Base-by-base conservation (phyloP, 1,284 basidiomycete genomes). In the Pseudozyma pruni region DNA sequence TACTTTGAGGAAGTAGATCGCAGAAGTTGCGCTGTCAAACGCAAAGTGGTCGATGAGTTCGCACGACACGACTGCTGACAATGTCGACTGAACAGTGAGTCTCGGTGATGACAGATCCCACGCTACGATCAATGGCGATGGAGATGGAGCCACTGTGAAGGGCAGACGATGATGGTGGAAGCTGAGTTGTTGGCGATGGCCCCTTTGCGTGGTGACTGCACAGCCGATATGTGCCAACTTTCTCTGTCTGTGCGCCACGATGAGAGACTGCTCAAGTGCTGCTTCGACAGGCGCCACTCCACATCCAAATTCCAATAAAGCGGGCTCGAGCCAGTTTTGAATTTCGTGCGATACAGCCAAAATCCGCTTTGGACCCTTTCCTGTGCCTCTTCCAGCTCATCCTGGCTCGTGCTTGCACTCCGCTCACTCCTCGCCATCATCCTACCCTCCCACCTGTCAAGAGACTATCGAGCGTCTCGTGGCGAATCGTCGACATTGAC, bases 321-420 rank as follows among this genome's bases (percentile, higher is more conserved):
- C 27, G 27, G 11, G 27, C 27, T 56, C 25, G 16, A 22, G 33
- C 23, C 29, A 17, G 20, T 7, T 20, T 8, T 16, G 14, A 27
- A 40, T 40, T 37, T 23, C 57, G 57, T 53, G 50, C 57, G 57
- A 60, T 29, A 48, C n/a, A 27, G n/a, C 14, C 32, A 48, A 22
- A n/a, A 23, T 20, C 13, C 32, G 34, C 29, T 29, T 27, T 29
- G 33, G 49, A 51, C 49, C 40, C 49, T 51, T 27, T 17, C 41
- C 3, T 29, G 13, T 22, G 7, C 23, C 34, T 4, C 44, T 56
- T 56, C 54, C 54, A 56, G 39, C 54, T 56, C 54, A 56, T 4
- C 37, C 19, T 38, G 37, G 11, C 27, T 29, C 27, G 27, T 29
- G 27, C 27, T 29, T 38, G 37, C 37, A 38, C 25, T 31, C 13